Conservation (phyloP, 164 flowering plant genomes). For the Aristolochia californica region DNA sequence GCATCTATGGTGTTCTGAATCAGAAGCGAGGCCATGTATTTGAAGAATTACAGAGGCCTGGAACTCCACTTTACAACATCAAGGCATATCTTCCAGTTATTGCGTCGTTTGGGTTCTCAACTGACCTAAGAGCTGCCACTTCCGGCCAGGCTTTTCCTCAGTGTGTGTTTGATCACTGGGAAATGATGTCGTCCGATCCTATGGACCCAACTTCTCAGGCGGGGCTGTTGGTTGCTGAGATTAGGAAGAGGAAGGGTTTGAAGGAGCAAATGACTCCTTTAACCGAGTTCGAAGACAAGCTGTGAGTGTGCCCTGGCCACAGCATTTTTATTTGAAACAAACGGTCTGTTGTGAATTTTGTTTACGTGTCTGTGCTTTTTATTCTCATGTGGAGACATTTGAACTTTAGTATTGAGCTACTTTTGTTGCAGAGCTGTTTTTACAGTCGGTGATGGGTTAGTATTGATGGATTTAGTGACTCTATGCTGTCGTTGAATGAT, state of each 20-base stretch:
- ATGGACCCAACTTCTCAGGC: conserved; percentile 38
- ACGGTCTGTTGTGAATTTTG: neutral
- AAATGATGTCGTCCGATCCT: conserved; percentile 47
- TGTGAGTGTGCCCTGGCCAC: conserved; percentile 13
- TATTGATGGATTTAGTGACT: too few relatives aligned
- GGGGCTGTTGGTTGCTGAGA: conserved; percentile 23
- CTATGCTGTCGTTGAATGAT: too few relatives aligned
- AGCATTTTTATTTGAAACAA: neutral
- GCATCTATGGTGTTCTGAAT: conserved; percentile 43
- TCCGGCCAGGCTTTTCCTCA: conserved; percentile 61
- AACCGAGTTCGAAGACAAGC: conserved; percentile 47
- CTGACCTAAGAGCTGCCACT: conserved; percentile 36
- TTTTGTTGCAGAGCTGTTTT: too few relatives aligned
- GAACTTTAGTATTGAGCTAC: too few relatives aligned
- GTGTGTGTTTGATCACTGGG: conserved; percentile 57
- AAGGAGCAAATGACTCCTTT: conserved; percentile 51
- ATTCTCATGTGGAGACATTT: too few relatives aligned
- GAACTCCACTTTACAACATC: conserved; percentile 52
- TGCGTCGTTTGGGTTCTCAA: conserved; percentile 44
- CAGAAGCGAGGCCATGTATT: conserved; percentile 54
- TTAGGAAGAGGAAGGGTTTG: conserved; percentile 46
- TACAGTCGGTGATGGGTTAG: too few relatives aligned
- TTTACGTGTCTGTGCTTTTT: too few relatives aligned
- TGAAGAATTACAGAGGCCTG: conserved; percentile 55
- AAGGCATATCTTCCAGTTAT: conserved; percentile 49